Percentiles rank a stretch among this genome's conserved stretches.
phyloP scores from a whole-genome alignment of 805 yeast genomes.

The Sugiyamaella boreocaroliniensis region DNA sequence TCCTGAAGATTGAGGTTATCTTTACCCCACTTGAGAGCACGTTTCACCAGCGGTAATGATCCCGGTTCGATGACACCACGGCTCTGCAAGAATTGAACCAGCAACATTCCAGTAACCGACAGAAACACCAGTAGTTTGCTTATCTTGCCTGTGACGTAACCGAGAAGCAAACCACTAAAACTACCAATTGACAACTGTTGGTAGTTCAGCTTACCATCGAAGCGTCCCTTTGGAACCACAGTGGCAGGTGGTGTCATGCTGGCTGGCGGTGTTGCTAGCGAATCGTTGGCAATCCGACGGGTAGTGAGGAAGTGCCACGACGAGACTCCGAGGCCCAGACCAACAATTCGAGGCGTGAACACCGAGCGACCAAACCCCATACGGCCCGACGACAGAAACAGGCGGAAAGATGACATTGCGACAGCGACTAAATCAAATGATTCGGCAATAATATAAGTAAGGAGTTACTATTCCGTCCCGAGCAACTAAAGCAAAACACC shows the following conservation, averaged over 20 bases:
- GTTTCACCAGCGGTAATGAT: conserved; percentile 16
- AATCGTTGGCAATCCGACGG: conserved; percentile 1
- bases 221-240: conserved; percentile 3
- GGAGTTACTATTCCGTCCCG: no score
- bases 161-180: conserved; percentile 51
- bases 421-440: no score
- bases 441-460: no score
- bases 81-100: conserved; percentile 49
- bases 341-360: not conserved
- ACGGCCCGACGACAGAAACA: not conserved
- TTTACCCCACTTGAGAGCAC: conserved; percentile 8
- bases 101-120: conserved; percentile 40
- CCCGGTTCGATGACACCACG: conserved; percentile 37
- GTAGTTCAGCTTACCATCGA: conserved; percentile 41
- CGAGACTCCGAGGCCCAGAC: not conserved
- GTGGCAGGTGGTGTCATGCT: not conserved
- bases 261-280: no score
- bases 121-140: conserved; percentile 47
- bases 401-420: not conserved
- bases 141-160: conserved; percentile 56
- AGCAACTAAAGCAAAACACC: not conserved
- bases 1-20: conserved; percentile 15
- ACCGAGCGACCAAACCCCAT: not conserved
- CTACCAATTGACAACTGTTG: conserved; percentile 60
- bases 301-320: not conserved